These are phyloP conservation scores for Diphasiastrum complanatum DNA, from an alignment of 83 land plant species.

Conservation along the genomic window DNA sequence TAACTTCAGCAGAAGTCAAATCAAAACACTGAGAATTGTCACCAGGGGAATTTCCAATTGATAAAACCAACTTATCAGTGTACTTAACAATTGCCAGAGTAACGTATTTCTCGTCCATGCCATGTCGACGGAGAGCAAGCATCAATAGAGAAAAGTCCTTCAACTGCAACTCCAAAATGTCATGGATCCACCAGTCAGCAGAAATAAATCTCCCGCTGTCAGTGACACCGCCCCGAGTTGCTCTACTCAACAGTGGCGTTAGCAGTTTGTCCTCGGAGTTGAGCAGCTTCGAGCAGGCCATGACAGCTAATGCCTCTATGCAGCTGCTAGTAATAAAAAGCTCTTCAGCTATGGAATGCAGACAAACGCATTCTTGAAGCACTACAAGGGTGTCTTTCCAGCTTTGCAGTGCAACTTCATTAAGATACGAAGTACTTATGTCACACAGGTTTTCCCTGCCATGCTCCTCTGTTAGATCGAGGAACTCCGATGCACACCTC, in stretches of 20 bases:
- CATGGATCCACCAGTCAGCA: too few species aligned
- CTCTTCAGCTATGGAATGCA: background rate
- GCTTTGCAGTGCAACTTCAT: background rate
- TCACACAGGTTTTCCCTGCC: background rate
- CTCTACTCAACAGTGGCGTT: background rate
- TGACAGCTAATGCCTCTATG: background rate
- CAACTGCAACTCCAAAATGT: too few species aligned
- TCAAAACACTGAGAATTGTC: too few species aligned
- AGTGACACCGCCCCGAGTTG: too few species aligned
- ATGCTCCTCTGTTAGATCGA: background rate
- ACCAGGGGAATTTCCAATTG: background rate
- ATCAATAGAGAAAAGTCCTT: background rate
- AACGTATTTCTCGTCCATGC: background rate
- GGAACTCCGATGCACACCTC: constrained; percentile 1
- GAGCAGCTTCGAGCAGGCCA: background rate
- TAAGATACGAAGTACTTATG: background rate
- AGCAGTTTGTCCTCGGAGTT: background rate
- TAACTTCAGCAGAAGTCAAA: too few species aligned
- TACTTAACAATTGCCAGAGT: background rate
- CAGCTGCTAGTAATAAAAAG: background rate
- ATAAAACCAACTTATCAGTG: background rate
- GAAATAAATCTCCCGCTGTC: too few species aligned
- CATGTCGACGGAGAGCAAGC: background rate
- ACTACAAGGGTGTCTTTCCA: background rate
- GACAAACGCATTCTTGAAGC: background rate